phyloP scores from a whole-genome alignment of 2,329 filamentous ascomycete genomes.

The Claviceps quebecensis region DNA sequence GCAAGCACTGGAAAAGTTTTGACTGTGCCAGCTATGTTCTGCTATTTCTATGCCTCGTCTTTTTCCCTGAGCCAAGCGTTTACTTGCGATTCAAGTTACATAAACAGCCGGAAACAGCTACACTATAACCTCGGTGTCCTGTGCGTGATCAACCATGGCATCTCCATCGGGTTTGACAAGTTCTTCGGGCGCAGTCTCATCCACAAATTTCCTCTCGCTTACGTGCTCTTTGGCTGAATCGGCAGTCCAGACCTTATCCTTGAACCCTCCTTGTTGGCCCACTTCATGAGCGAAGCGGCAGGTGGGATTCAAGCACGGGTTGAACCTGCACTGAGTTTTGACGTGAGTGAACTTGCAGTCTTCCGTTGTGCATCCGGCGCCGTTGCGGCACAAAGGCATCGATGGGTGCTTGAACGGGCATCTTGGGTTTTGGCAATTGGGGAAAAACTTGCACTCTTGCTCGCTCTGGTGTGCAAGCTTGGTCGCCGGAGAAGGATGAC shows the following conservation, averaged over 20 bases:
- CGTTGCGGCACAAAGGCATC: conserved; percentile 81
- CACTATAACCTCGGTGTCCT: conserved; percentile 25
- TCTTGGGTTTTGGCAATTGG: conserved; percentile 74
- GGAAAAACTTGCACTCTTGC: conserved; percentile 81
- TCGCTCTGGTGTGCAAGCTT: conserved; percentile 66
- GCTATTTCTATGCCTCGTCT: background rate
- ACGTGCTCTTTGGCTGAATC: conserved; percentile 48
- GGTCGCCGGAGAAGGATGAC: conserved; percentile 82
- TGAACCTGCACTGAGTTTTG: conserved; percentile 75
- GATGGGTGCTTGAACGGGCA: conserved; percentile 84
- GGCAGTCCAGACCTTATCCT: conserved; percentile 84
- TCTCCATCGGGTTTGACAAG: conserved; percentile 47
- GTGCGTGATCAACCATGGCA: conserved; percentile 24
- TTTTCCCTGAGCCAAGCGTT: background rate
- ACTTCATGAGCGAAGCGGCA: conserved; percentile 86
- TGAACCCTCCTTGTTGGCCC: conserved; percentile 72
- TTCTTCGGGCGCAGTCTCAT: conserved; percentile 55
- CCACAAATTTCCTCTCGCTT: conserved; percentile 78
- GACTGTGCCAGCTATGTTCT: background rate
- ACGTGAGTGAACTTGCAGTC: conserved; percentile 86
- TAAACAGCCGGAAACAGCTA: background rate
- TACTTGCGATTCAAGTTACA: background rate
- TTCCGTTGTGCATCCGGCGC: conserved; percentile 66
- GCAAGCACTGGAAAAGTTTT: too few species aligned
- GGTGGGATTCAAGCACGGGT: conserved; percentile 75